Base-by-base conservation (phyloP, 805 yeast genomes). In the Nakazawaea wyomingensis region DNA sequence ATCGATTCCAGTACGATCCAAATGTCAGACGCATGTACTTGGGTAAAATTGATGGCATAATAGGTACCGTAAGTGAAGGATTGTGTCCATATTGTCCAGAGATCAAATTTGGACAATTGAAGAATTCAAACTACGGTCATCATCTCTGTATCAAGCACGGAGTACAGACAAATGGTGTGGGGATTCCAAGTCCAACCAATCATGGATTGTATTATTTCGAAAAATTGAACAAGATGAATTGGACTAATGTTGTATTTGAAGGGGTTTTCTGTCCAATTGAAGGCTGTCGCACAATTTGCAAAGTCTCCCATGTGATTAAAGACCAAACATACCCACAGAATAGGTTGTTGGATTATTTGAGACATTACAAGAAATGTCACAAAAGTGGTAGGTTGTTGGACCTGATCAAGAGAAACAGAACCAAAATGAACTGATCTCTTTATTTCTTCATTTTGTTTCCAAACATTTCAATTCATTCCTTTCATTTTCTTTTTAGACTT, bases 81-180 rank as follows among this genome's bases (percentile, higher is more conserved):
- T 31, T 44, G 17, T 44, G 47, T 29, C 47, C 47, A 9, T 44
- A 44, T 16, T 44, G 47, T 28, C 43, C 43, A 6, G 8, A n/a
- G 6, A 31, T 44, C 24, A 44, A 44, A 28, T 60, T 59, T 36
- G 53, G 50, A 41, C 53, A 53, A 37, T 46, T 61, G 37, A 60
- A 58, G 42, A 55, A 53, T 36, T 58, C 63, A 19, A 55, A 55
- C 37, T 60, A 59, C 37, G 45, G 60, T 13, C 65, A 60, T 37
- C 65, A 60, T 40, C 40, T 60, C 48, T 54, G 54, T 19, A 61
- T 58, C 39, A 53, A 50, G 33, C 65, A 60, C 42, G 65, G 65
- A 4, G 51, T 60, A 5, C 54, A 53, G 30, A 56, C 65, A 2
- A 54, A 57, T 34, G 65, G 64, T 4, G 48, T 47, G 10, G 43